Percentiles rank a stretch among this genome's conserved stretches.
Evolutionary conservation across 371 early-diverging fungal species (phyloP).

Genomic region (Umbelopsis sp.): DNA sequence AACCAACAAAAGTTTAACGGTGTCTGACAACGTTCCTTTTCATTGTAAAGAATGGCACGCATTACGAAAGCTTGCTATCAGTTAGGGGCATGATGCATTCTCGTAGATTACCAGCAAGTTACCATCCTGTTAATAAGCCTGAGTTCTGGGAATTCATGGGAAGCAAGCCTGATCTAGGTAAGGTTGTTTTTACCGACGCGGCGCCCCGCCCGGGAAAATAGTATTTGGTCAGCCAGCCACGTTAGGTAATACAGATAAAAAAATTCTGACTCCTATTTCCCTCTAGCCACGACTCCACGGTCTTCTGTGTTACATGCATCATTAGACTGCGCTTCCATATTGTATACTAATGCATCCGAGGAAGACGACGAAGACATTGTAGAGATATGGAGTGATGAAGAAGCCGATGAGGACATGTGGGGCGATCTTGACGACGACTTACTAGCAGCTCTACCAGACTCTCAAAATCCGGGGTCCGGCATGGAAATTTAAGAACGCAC

Average conservation of each 20-base stretch:
- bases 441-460: conserved; percentile 6
- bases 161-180: background rate
- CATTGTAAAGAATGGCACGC: background rate
- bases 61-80: conserved; percentile 10
- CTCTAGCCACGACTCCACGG: background rate
- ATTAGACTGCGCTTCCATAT: background rate
- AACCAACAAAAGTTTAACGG: background rate
- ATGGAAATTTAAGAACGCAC: conserved; percentile 1
- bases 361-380: conserved; percentile 17
- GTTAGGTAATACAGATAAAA: background rate
- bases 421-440: conserved; percentile 15
- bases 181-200: background rate
- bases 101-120: background rate
- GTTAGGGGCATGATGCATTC: conserved; percentile 11
- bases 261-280: conserved; percentile 5
- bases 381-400: background rate
- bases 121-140: conserved; percentile 3
- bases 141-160: conserved; percentile 10
- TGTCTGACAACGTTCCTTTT: background rate
- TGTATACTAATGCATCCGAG: background rate
- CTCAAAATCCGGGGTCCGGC: background rate
- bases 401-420: conserved; percentile 10
- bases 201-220: background rate
- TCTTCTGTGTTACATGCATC: background rate
- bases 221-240: background rate